These are phyloP conservation scores for Solanum piurae DNA, from an alignment of 257 asterid species.

Conservation along the genomic window DNA sequence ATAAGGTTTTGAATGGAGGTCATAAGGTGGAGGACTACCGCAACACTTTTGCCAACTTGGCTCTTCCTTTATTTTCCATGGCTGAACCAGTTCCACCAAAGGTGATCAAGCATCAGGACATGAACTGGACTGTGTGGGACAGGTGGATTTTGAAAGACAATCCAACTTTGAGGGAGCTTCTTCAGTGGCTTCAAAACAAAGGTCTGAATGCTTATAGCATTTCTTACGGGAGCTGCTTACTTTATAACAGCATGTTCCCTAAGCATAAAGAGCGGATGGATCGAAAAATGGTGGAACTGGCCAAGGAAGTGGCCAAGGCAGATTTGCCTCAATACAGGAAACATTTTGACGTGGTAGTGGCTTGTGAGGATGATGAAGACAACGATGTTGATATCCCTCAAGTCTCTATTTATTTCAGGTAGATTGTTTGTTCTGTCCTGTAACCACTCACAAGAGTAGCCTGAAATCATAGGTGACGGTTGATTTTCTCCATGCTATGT, in stretches of 20 bases:
- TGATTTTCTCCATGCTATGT: not conserved
- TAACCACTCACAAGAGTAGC: not conserved
- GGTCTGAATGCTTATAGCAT: slow-evolving; percentile 78
- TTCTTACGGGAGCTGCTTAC: slow-evolving; percentile 74
- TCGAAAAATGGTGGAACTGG: slow-evolving; percentile 58
- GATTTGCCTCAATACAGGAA: slow-evolving; percentile 58
- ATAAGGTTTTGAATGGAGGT: slow-evolving; percentile 58
- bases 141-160: slow-evolving; percentile 58
- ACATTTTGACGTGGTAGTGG: slow-evolving; percentile 76
- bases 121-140: slow-evolving; percentile 97
- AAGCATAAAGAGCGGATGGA: slow-evolving; percentile 81
- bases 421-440: slow-evolving; percentile 2
- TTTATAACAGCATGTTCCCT: slow-evolving; percentile 75
- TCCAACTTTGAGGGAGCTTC: slow-evolving; percentile 65
- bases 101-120: slow-evolving; percentile 47
- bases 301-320: slow-evolving; percentile 62
- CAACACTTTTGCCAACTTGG: slow-evolving; percentile 84
- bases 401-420: slow-evolving; percentile 59
- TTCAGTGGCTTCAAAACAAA: slow-evolving; percentile 65
- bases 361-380: slow-evolving; percentile 86
- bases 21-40: slow-evolving; percentile 87
- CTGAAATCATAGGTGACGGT: not conserved
- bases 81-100: slow-evolving; percentile 87
- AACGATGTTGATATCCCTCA: slow-evolving; percentile 83
- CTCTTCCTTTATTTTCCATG: slow-evolving; percentile 85